phyloP scores from a whole-genome alignment of 495 filamentous ascomycete species.

The Penicillium bialowiezense region DNA sequence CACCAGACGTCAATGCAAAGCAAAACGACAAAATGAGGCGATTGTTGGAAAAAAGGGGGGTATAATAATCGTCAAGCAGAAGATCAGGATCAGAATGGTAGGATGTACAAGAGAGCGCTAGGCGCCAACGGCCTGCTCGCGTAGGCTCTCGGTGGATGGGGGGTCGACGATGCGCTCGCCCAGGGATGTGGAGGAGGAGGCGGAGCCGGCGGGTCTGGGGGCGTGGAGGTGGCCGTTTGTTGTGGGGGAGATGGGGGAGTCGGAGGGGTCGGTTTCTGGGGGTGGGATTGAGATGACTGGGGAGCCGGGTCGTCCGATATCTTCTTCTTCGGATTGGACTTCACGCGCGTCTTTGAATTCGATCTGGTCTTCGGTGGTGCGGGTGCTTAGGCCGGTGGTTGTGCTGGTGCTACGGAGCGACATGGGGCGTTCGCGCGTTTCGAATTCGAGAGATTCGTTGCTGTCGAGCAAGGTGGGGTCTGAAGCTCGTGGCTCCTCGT shows the following conservation, averaged over 20 bases:
- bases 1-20: conserved; percentile 10
- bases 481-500: conserved; percentile 42
- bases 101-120: conserved; percentile 25
- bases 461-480: conserved; percentile 36
- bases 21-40: conserved; percentile 5
- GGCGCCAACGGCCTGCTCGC: conserved; percentile 32
- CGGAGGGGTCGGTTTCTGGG: conserved; percentile 1
- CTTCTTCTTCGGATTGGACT: conserved; percentile 11
- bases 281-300: neutral
- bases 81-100: conserved; percentile 16
- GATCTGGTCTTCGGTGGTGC: conserved; percentile 20
- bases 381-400: conserved; percentile 31
- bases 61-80: conserved; percentile 29
- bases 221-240: conserved; percentile 14
- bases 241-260: conserved; percentile 1
- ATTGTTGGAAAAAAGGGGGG: conserved; percentile 16
- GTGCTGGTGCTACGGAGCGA: conserved; percentile 42
- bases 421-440: conserved; percentile 26
- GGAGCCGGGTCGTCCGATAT: conserved; percentile 1
- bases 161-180: conserved; percentile 17
- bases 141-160: conserved; percentile 25
- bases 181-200: conserved; percentile 19
- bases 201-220: conserved; percentile 10
- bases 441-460: conserved; percentile 30
- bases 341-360: conserved; percentile 28